Base-by-base conservation (phyloP, 108 stramenopile genomes). In the Cyclotella distinguenda region DNA sequence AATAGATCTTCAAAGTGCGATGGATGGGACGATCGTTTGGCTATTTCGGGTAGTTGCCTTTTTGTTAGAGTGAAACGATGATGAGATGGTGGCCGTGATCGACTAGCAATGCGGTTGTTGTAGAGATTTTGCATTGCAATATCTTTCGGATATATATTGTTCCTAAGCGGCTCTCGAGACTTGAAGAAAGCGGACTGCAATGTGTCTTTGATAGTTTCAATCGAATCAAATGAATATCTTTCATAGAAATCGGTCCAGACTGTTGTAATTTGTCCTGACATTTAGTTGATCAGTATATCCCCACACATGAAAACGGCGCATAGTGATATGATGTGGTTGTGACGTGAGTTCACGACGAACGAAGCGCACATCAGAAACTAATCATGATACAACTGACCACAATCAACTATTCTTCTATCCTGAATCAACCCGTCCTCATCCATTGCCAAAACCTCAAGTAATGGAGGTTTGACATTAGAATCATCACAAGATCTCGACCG, bases 261-360 rank as follows among this genome's bases (percentile, higher is more conserved):
- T 9, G 82, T 85, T 6, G 90, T 91, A 12, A 88, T 67, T 60
- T 88, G 87, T 32, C 86, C 88, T 70, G 19, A 39, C 25, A 27
- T 23, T 30, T 35, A 54, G 30, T n/a, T n/a, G n/a, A n/a, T n/a
- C n/a, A n/a, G n/a, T n/a, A n/a, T n/a, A n/a, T n/a, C n/a, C n/a
- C n/a, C 42, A 58, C 18, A 38, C 16, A 47, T 33, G 8, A 50
- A 65, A 26, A 77, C 39, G 52, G 82, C 12, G 3, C 5, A 6
- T 52, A 23, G 45, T 32, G 23, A 79, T 8, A 82, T 47, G 7
- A 61, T 45, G 13, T 3, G 38, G 21, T 26, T 40, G 16, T 9
- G 36, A 59, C 19, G 38, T 25, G 39, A 30, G 18, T 34, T 16
- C 7, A 64, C 7, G 13, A 19, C 18, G 18, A 52, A 1, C 27